phyloP scores from a whole-genome alignment of 805 yeast species.

The Clavispora carvajalis region DNA sequence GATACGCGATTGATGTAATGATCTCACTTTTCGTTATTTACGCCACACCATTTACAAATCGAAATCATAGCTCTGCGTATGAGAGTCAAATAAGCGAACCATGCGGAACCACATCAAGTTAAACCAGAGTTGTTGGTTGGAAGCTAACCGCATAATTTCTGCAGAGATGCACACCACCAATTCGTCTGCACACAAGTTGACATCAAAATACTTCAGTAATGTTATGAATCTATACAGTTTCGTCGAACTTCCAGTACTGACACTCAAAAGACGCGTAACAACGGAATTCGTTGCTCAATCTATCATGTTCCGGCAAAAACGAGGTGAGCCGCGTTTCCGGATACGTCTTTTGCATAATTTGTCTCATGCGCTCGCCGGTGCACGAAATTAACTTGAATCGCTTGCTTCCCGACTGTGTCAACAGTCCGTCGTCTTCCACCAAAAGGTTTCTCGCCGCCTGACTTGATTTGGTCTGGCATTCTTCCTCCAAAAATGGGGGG shows the following conservation, averaged over 20 bases:
- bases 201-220: no score
- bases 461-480: constrained; percentile 68
- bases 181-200: no score
- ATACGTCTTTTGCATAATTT: constrained; percentile 54
- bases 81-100: no score
- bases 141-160: no score
- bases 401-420: constrained; percentile 35
- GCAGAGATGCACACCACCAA: no score
- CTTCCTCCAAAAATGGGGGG: constrained; percentile 81
- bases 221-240: constrained; percentile 10
- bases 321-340: constrained; percentile 61
- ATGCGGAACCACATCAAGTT: no score
- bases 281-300: constrained; percentile 80
- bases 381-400: constrained; percentile 60
- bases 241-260: constrained; percentile 53
- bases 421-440: constrained; percentile 30
- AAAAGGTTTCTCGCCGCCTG: constrained; percentile 54
- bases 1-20: no score
- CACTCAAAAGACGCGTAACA: constrained; percentile 81
- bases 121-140: no score
- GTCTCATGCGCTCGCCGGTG: constrained; percentile 86
- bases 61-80: no score
- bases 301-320: constrained; percentile 75
- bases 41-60: no score
- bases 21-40: no score